Evolutionary conservation across 495 filamentous ascomycete species (phyloP).

Genomic region (Astrocystis sublimbata): DNA sequence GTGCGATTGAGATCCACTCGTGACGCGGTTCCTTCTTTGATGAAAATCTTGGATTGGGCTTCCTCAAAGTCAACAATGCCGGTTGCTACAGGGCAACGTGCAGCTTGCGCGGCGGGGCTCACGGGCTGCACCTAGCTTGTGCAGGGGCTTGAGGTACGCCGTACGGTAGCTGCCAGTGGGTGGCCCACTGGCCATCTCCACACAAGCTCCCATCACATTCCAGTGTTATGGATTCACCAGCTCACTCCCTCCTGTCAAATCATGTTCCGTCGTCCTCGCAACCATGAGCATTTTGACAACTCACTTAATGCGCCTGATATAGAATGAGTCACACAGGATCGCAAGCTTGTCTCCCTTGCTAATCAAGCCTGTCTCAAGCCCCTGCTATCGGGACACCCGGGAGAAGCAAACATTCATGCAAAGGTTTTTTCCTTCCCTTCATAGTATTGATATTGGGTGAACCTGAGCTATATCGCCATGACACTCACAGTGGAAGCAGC

Average conservation of each 20-base stretch:
- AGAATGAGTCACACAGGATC: conserved; percentile 23
- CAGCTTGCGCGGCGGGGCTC: background rate
- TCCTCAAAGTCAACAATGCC: conserved; percentile 20
- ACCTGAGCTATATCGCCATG: background rate
- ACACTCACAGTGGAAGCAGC: background rate
- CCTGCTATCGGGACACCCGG: background rate
- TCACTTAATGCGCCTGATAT: conserved; percentile 6
- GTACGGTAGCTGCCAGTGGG: too few species aligned
- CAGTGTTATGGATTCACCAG: background rate
- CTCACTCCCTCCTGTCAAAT: conserved; percentile 2
- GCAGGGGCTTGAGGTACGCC: background rate
- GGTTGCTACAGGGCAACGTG: conserved; percentile 21
- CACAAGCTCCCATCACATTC: background rate
- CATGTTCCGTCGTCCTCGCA: conserved; percentile 15
- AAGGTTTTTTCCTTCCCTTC: background rate
- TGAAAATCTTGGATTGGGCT: conserved; percentile 10
- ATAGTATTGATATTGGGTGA: background rate
- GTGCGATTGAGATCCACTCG: background rate
- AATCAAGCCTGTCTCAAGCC: background rate
- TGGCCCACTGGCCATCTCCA: background rate
- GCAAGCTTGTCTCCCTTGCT: background rate
- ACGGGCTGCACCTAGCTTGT: background rate
- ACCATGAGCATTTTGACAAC: conserved; percentile 16
- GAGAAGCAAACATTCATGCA: conserved; percentile 1
- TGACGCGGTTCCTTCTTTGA: background rate